Conservation (phyloP, 2,329 filamentous ascomycete species). For the Grosmannia serpens region DNA sequence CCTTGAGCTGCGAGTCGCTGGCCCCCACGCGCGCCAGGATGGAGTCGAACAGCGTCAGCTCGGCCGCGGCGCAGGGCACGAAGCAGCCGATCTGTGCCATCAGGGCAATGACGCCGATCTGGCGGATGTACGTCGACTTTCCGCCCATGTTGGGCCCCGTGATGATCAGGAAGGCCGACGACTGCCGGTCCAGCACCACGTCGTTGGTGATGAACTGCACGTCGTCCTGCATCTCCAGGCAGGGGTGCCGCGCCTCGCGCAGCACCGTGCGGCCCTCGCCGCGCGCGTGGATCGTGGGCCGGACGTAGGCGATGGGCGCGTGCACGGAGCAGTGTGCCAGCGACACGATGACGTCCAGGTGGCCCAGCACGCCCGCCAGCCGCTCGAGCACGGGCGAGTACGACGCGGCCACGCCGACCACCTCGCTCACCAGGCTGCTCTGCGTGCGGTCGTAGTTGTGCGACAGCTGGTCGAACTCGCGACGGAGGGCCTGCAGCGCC, state of each 20-base stretch:
- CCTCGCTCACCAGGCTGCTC: conserved; percentile 79
- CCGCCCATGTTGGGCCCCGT: conserved; percentile 99
- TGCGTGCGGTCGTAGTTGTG: conserved; percentile 94
- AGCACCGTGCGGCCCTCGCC: conserved; percentile 81
- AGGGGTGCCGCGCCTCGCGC: conserved; percentile 90
- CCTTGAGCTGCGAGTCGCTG: conserved; percentile 92
- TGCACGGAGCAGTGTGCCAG: conserved; percentile 90
- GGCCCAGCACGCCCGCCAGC: conserved; percentile 76
- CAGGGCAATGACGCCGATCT: conserved; percentile 90
- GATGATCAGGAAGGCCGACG: conserved; percentile 88
- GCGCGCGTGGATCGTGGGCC: conserved; percentile 80
- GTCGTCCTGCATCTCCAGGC: conserved; percentile 97
- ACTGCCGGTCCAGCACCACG: conserved; percentile 64
- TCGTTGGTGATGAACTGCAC: conserved; percentile 98
- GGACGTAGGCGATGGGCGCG: conserved; percentile 81
- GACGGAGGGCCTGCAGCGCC: conserved; percentile 64
- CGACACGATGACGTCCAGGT: conserved; percentile 89
- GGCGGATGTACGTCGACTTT: conserved; percentile 96
- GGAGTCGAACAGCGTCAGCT: conserved; percentile 91
- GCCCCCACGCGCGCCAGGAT: conserved; percentile 94
- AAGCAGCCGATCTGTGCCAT: conserved; percentile 98
- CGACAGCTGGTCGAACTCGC: conserved; percentile 88
- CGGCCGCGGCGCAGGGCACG: conserved; percentile 81
- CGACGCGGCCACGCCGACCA: conserved; percentile 84
- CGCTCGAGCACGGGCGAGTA: conserved; percentile 90